These are phyloP conservation scores for Blepharisma undulans DNA, from an alignment of 169 alveolate genomes.

Conservation along the genomic window DNA sequence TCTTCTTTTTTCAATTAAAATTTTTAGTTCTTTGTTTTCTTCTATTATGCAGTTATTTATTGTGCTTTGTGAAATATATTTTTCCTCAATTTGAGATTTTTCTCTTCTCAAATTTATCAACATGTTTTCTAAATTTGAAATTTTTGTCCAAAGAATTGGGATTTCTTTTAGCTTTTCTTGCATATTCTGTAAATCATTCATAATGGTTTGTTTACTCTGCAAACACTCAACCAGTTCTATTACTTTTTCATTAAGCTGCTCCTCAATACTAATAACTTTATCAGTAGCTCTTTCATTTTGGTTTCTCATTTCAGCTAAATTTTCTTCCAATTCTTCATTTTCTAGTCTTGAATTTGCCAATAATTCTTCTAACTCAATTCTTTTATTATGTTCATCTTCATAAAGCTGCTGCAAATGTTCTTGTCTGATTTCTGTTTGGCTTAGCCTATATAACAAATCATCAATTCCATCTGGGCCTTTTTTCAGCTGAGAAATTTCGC, in stretches of 20 bases:
- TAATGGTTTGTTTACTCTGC: neutral
- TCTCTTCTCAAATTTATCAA: neutral
- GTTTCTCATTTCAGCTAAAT: neutral
- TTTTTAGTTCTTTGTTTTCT: neutral
- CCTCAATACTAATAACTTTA: neutral
- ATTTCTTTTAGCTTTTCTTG: neutral
- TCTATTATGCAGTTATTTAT: neutral
- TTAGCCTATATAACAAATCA: neutral
- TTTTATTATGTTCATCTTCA: neutral
- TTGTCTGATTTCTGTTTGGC: neutral
- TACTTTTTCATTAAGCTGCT: neutral
- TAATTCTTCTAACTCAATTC: neutral
- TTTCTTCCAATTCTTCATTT: neutral
- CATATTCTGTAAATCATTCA: neutral
- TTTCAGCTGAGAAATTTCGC: neutral
- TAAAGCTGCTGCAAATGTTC: neutral
- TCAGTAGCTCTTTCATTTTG: neutral
- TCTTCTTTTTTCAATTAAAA: neutral
- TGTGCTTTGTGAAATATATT: neutral
- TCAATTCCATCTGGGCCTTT: conserved; percentile 15
- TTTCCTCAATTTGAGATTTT: neutral
- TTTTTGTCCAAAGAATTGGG: neutral
- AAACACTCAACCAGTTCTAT: neutral
- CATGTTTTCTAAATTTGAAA: neutral
- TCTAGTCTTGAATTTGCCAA: neutral